Base-by-base conservation (phyloP, 2,329 filamentous ascomycete genomes). In the Ascochyta lentis region DNA sequence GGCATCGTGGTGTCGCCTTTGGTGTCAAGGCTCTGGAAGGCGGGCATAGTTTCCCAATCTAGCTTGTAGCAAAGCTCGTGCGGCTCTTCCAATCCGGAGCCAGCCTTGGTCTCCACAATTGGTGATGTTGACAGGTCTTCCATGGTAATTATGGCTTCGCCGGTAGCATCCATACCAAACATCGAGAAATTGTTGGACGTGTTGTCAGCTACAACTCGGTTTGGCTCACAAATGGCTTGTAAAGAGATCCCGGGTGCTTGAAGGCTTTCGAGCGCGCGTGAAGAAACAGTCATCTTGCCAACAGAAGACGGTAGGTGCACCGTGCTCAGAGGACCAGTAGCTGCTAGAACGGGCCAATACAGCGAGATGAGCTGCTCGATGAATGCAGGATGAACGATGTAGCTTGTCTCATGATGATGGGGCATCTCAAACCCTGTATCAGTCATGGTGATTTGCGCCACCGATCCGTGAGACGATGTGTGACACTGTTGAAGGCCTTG, bases 401-500 rank as follows among this genome's bases (percentile, higher is more conserved):
- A 64, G 0, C 56, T 49, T 13, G 67, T 63, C 38, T 72, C 68
- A n/a, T 59, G 34, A 26, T 66, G 60, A 42, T 70, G 49, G n/a
- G 69, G 68, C 68, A 72, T 71, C 15, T 71, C 67, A 1, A 43
- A 27, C 5, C 31, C 34, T 6, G 69, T 72, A 45, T 67, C 61
- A 16, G 59, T 42, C 23, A 52, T 23, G 2, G 48, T 47, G 7
- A 72, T 62, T 12, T 55, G 44, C 4, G 67, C 65, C 4, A 72
- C 60, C 2, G 73, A 71, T 29, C 69, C 65, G 5, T 43, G 46
- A 22, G 66, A 62, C 10, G 73, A 76, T 4, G 80, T 78, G 22
- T 73, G 74, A 62, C 79, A 82, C 49, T 80, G 77, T 39, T 74
- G 71, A 9, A 86, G 61, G 3, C 81, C 79, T 64, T 83, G 81